A percentile compares a stretch with the other conserved stretches of the same genome.
Evolutionary conservation across 2,329 filamentous ascomycete species (phyloP).

Genomic region (Fusarium hainanense): DNA sequence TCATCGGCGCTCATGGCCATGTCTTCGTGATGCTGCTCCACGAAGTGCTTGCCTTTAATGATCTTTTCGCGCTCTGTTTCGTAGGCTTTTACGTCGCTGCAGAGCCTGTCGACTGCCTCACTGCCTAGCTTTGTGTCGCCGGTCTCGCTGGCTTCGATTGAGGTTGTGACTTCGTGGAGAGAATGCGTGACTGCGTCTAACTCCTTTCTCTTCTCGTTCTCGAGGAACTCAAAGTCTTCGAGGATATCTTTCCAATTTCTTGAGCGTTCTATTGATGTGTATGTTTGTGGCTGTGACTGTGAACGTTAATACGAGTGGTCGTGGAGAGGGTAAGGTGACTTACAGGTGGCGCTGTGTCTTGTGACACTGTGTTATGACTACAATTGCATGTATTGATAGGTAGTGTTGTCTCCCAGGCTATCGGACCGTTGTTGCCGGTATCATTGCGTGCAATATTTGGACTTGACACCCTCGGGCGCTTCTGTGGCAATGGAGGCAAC

Average conservation of each 20-base stretch:
- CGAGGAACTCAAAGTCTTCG: background rate
- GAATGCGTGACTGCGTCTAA: background rate
- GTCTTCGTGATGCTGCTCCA: background rate
- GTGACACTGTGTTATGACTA: background rate
- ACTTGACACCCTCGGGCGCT: background rate
- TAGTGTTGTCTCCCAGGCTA: background rate
- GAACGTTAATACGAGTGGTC: background rate
- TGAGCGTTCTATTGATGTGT: background rate
- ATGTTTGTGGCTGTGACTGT: background rate
- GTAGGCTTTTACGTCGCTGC: background rate
- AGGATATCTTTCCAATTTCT: background rate
- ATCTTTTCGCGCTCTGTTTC: conserved; percentile 1
- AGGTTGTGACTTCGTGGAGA: background rate
- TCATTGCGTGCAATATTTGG: background rate
- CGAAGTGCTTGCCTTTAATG: background rate
- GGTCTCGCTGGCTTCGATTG: background rate
- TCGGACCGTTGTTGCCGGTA: background rate
- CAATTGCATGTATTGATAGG: background rate
- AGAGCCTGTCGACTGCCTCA: background rate
- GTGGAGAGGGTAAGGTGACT: background rate
- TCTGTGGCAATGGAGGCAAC: background rate
- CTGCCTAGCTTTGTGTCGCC: background rate
- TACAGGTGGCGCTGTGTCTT: background rate
- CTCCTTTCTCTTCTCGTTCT: background rate
- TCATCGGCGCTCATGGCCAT: background rate